Percentiles rank a stretch among this genome's conserved stretches.
These are phyloP conservation scores for Cercospora berteroae DNA, from an alignment of 2,329 filamentous ascomycete genomes.

Conservation along the genomic window DNA sequence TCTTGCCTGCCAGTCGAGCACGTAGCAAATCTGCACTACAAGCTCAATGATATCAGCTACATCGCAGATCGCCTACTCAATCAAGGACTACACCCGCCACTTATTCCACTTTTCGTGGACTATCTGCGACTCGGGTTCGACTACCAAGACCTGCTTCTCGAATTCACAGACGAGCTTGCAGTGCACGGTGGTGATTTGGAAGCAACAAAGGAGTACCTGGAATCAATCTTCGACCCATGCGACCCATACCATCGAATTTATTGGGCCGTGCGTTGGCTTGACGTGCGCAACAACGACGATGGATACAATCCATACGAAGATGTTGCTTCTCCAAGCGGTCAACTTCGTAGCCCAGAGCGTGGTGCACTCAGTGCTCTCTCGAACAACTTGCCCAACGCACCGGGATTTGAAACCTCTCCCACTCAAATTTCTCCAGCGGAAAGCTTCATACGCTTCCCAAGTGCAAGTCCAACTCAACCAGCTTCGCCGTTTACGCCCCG, in stretches of 20 bases:
- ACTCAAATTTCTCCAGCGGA: neutral
- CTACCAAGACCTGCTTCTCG: neutral
- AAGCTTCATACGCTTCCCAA: neutral
- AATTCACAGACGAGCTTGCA: neutral
- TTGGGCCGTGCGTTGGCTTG: neutral
- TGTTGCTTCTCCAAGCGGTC: neutral
- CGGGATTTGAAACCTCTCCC: neutral
- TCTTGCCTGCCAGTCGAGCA: neutral
- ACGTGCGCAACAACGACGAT: neutral
- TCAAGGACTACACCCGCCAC: neutral
- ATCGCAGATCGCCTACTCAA: neutral
- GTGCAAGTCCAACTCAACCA: neutral
- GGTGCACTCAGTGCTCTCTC: neutral
- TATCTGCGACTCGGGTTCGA: constrained; percentile 13
- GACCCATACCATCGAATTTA: neutral
- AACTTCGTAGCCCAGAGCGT: neutral
- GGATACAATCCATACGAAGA: neutral
- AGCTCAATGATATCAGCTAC: neutral
- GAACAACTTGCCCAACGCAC: neutral
- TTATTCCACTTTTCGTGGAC: neutral
- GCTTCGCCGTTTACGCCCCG: neutral
- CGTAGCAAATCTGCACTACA: neutral
- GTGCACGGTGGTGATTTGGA: neutral
- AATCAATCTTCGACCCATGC: neutral
- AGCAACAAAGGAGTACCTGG: neutral